Conservation (phyloP, 805 yeast genomes). For the Yamadazyma akitaensis region DNA sequence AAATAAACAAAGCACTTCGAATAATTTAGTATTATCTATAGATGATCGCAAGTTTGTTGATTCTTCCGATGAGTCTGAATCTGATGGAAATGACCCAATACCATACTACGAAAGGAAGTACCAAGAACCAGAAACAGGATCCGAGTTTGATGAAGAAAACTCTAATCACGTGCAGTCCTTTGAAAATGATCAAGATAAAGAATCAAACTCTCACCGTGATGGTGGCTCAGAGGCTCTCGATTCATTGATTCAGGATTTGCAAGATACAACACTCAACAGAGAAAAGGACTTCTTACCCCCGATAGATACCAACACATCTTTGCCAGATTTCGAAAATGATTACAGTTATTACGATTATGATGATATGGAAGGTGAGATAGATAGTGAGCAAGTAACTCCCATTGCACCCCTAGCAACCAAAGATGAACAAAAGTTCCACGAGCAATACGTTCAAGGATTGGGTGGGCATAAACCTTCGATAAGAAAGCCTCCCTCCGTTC, state of each 20-base stretch:
- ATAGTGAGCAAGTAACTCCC: conserved; percentile 18
- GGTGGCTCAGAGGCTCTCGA: conserved; percentile 26
- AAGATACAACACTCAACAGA: conserved; percentile 11
- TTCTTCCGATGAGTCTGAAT: conserved; percentile 5
- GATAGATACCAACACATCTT: conserved; percentile 21
- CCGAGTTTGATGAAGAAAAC: not conserved
- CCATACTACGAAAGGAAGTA: conserved; percentile 14
- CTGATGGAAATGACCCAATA: conserved; percentile 13
- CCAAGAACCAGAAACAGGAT: conserved; percentile 1
- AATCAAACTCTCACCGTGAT: not conserved
- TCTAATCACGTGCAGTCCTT: not conserved
- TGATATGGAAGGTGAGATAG: conserved; percentile 11
- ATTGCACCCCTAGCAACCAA: conserved; percentile 22
- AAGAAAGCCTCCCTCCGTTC: conserved; percentile 33
- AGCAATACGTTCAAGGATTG: conserved; percentile 20
- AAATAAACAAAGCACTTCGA: not conserved
- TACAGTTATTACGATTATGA: conserved; percentile 14
- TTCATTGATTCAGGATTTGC: conserved; percentile 35
- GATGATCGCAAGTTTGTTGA: conserved; percentile 17
- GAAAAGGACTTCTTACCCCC: conserved; percentile 17
- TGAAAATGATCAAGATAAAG: not conserved
- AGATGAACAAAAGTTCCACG: conserved; percentile 22
- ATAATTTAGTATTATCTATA: conserved; percentile 21
- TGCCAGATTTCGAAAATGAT: conserved; percentile 28
- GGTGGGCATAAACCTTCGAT: conserved; percentile 31